These are phyloP conservation scores for Tolypocladium guangdongense DNA, from an alignment of 2,329 filamentous ascomycete species.

Conservation along the genomic window DNA sequence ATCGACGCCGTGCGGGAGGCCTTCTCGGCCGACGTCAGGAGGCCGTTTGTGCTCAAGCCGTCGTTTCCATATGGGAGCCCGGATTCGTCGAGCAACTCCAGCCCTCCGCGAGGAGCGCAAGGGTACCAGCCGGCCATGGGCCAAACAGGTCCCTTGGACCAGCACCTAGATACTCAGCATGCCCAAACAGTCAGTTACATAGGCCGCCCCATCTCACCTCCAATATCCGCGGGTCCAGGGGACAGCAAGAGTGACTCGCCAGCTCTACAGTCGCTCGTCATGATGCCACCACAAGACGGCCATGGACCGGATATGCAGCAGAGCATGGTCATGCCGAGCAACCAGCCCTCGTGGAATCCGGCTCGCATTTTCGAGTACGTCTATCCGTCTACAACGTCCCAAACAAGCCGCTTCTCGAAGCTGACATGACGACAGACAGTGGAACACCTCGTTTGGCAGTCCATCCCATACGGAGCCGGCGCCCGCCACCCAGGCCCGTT, in stretches of 20 bases:
- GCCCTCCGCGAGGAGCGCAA: conserved; percentile 44
- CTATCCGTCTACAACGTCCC: not conserved
- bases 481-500: conserved; percentile 32
- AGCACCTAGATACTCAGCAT: conserved; percentile 41
- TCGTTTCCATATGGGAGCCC: conserved; percentile 83
- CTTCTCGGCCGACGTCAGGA: conserved; percentile 76
- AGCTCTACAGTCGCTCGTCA: conserved; percentile 58
- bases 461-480: conserved; percentile 27
- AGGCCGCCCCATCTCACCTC: conserved; percentile 67
- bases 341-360: conserved; percentile 69
- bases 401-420: not conserved
- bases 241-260: conserved; percentile 71
- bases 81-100: conserved; percentile 50
- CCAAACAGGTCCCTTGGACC: conserved; percentile 39
- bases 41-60: conserved; percentile 80
- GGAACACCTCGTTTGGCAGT: conserved; percentile 88
- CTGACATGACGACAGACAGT: conserved; percentile 51
- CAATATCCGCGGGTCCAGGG: conserved; percentile 61
- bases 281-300: conserved; percentile 54
- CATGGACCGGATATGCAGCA: conserved; percentile 41
- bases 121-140: conserved; percentile 37
- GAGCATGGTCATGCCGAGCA: conserved; percentile 51
- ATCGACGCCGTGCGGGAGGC: conserved; percentile 82
- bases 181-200: conserved; percentile 55
- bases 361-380: conserved; percentile 83